Conservation (phyloP, 805 yeast genomes). For the Lachancea fermentati region DNA sequence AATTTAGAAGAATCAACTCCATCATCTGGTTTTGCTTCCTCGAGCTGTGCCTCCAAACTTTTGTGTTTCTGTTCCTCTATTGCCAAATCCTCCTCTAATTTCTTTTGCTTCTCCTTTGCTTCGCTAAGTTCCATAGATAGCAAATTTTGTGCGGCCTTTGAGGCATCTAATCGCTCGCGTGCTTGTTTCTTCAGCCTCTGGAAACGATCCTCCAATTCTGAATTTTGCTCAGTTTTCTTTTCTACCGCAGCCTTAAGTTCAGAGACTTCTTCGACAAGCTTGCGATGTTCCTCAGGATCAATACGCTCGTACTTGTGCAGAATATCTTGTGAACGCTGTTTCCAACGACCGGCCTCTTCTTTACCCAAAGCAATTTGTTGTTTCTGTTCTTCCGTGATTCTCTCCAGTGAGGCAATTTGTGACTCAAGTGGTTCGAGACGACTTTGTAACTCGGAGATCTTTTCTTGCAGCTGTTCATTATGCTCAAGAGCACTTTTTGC, state of each 20-base stretch:
- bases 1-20: conserved; percentile 1
- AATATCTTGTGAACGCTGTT: conserved; percentile 44
- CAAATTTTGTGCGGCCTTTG: conserved; percentile 32
- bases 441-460: conserved; percentile 29
- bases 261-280: conserved; percentile 28
- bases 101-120: conserved; percentile 31
- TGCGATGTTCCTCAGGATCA: conserved; percentile 42
- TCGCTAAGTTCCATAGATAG: conserved; percentile 35
- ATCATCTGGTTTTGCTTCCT: conserved; percentile 4
- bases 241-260: conserved; percentile 22
- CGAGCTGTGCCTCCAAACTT: conserved; percentile 9
- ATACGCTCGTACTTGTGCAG: conserved; percentile 41
- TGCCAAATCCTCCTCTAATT: conserved; percentile 26
- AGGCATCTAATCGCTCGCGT: conserved; percentile 31
- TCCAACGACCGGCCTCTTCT: conserved; percentile 59
- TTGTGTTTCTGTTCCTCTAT: conserved; percentile 13
- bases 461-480: conserved; percentile 37
- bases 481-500: conserved; percentile 29
- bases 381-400: conserved; percentile 43
- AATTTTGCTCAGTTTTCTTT: conserved; percentile 23
- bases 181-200: conserved; percentile 32
- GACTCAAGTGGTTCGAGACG: conserved; percentile 43
- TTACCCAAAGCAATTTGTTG: conserved; percentile 42
- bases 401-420: conserved; percentile 33
- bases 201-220: conserved; percentile 31